Evolutionary conservation across 2,329 filamentous ascomycete species (phyloP), one percentile per base, ranked within the genome.

Genomic region (Scolecobasidium constrictum): DNA sequence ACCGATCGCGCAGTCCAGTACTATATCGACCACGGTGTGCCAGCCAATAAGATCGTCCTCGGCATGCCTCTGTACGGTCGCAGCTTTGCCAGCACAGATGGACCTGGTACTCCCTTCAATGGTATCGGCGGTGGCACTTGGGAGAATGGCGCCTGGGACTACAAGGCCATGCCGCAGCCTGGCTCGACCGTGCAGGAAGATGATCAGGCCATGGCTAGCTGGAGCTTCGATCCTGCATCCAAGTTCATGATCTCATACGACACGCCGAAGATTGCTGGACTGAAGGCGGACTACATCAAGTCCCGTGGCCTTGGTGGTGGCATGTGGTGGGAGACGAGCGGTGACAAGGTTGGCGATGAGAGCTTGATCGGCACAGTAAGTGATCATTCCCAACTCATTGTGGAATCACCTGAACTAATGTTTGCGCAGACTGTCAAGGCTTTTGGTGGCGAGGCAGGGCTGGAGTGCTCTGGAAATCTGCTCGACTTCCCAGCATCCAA

Each of bases 251-350:
- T 96, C 41, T 82, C 75, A 35, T 96, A 94, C 52, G 75, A 78
- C 49, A 90, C 77, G 1, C 72, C 78, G 1, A 63, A 68, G 3
- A 76, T 87, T 59, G 81, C 78, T 3, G 67, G 68, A 50, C 58
- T 64, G 50, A 96, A 95, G 68, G 78, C 79, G 2, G 65, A 74
- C 9, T 94, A 78, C 58, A 75, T 95, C 55, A 73, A 69, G 55
- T 59, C 73, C 16, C 66, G 72, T 35, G 69, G 75, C 0, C 71
- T 95, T 0, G 88, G 87, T 2, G 90, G 90, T 15, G 86, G 75
- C n/a, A 95, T 96, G 88, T 96, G 86, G 86, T 93, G 85, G 85
- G 88, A 95, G 65, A 85, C 78, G 53, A 90, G 82, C 54, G 80
- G 76, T 1, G 90, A 95, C 58, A 80, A 78, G 56, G 56, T 62